These are phyloP conservation scores for Waltergamsia citrina DNA, from an alignment of 2,329 filamentous ascomycete genomes.

Conservation along the genomic window DNA sequence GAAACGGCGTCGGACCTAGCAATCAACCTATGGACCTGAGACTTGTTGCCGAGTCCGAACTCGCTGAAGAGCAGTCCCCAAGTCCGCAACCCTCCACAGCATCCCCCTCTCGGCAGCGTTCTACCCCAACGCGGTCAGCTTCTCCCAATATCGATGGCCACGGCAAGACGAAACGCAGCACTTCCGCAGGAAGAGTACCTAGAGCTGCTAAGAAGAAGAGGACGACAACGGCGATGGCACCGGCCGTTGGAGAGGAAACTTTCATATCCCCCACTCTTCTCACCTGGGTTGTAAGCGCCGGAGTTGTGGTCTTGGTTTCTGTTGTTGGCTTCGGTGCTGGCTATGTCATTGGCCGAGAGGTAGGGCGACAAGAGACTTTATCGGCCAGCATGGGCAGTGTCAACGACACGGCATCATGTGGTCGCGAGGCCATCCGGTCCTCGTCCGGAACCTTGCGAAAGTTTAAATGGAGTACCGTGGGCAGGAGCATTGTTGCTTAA, in stretches of 20 bases:
- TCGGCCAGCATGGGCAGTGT: slow-evolving; percentile 24
- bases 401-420: slow-evolving; percentile 38
- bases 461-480: slow-evolving; percentile 45
- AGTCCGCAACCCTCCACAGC: background rate
- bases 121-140: slow-evolving; percentile 18
- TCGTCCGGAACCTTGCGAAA: slow-evolving; percentile 40
- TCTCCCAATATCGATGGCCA: slow-evolving; percentile 13
- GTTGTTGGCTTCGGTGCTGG: slow-evolving; percentile 62
- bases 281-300: slow-evolving; percentile 57
- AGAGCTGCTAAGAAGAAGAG: slow-evolving; percentile 51
- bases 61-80: slow-evolving; percentile 19
- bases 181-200: slow-evolving; percentile 26
- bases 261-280: slow-evolving; percentile 50
- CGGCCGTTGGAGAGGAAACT: slow-evolving; percentile 21
- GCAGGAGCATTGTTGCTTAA: slow-evolving; percentile 36
- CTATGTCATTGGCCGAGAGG: slow-evolving; percentile 58
- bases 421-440: slow-evolving; percentile 42
- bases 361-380: slow-evolving; percentile 51
- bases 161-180: slow-evolving; percentile 42
- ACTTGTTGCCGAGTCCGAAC: slow-evolving; percentile 51
- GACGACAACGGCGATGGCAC: slow-evolving; percentile 15
- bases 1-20: slow-evolving; percentile 31
- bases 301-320: slow-evolving; percentile 57
- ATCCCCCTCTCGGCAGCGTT: slow-evolving; percentile 12
- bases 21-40: slow-evolving; percentile 48